Base-by-base conservation (phyloP, 2,329 filamentous ascomycete genomes). In the Claviceps digitariae region DNA sequence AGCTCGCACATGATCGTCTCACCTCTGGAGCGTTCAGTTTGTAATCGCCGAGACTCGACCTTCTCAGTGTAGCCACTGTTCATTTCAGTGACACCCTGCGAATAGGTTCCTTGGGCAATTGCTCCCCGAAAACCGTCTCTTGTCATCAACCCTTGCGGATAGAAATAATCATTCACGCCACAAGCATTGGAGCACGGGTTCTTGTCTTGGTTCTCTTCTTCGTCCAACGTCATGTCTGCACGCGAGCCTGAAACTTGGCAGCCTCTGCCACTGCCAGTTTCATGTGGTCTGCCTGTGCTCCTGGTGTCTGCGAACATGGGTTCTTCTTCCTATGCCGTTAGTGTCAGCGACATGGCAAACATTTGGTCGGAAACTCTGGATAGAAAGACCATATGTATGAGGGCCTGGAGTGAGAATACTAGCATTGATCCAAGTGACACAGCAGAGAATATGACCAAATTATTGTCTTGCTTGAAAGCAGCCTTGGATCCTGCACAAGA, bases 361-460 rank as follows among this genome's bases (percentile, higher is more conserved):
- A 71, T 90, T n/a, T 93, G 87, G 87, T 69, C 72, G 27, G 86
- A 90, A 67, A 73, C 66, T 9, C 68, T 90, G 23, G 76, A 81
- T 53, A 72, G 79, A 23, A 73, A 72, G n/a, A 74, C 72, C 12
- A 84, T 91, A 54, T 75, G 82, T 53, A 69, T 74, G 55, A 78
- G 84, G 55, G 84, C 81, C 31, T 72, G 79, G 53, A 69, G 76
- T 25, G 75, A 83, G 59, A 76, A 81, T 59, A 86, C 83, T 17
- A 82, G 78, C 56, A 89, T 91, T 56, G 86, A 91, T 63, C 82
- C 87, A 1, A 82, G 77, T 62, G 82, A 85, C 58, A 83, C 84
- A 55, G 71, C 74, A 0, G 77, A 81, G 50, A 86, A 91, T 61
- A 79, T 87, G 68, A 64, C 69, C 27, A 81, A 82, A 50, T 80